phyloP scores from a whole-genome alignment of 2,329 filamentous ascomycete species.

The Cladosporium oxysporum region DNA sequence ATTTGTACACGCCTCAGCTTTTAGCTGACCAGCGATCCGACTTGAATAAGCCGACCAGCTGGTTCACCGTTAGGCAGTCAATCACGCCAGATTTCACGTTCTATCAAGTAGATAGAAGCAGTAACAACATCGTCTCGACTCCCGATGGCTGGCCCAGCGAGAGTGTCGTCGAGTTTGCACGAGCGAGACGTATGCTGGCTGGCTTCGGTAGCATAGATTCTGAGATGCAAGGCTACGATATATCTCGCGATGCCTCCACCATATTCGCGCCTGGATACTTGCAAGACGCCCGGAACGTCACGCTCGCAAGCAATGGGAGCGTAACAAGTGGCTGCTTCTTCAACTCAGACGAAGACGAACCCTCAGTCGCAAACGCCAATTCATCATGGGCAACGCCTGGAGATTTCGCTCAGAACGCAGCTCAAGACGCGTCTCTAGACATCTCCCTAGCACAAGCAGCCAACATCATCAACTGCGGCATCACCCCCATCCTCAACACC shows the following conservation, averaged over 20 bases:
- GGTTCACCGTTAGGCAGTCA: conserved; percentile 48
- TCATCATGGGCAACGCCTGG: conserved; percentile 55
- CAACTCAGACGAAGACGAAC: conserved; percentile 39
- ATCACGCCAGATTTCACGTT: conserved; percentile 47
- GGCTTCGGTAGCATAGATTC: conserved; percentile 59
- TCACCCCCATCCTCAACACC: conserved; percentile 60
- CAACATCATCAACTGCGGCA: conserved; percentile 58
- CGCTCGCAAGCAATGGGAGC: conserved; percentile 41
- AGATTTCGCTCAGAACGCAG: conserved; percentile 24
- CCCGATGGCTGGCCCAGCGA: conserved; percentile 66
- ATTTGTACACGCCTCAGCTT: conserved; percentile 56
- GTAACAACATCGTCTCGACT: conserved; percentile 44
- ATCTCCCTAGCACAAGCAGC: conserved; percentile 35
- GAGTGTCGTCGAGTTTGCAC: conserved; percentile 57
- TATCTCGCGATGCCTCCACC: conserved; percentile 49
- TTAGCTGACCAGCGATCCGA: conserved; percentile 56
- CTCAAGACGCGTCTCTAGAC: conserved; percentile 26
- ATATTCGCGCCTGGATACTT: conserved; percentile 56
- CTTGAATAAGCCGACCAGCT: conserved; percentile 54
- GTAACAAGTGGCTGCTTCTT: conserved; percentile 59
- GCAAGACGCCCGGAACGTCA: conserved; percentile 39
- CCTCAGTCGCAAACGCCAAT: conserved; percentile 47
- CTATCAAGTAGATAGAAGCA: conserved; percentile 45
- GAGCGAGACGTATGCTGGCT: conserved; percentile 56
- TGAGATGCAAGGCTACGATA: conserved; percentile 59